Evolutionary conservation across 768 basidiomycete species (phyloP), one percentile per base, ranked within the genome.

Genomic region (Panus rudis): DNA sequence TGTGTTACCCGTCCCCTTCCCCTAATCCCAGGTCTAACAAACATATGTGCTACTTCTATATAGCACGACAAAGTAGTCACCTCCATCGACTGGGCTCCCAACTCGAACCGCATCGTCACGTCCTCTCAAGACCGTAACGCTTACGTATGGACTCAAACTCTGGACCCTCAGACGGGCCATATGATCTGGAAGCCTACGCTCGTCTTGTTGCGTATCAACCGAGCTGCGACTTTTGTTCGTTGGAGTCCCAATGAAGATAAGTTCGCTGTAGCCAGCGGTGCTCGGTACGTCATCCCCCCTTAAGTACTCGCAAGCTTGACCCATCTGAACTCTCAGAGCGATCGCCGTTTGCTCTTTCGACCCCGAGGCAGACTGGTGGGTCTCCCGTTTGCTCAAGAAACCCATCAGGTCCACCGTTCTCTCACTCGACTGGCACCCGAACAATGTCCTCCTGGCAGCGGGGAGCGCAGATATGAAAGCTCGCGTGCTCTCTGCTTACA

Each of bases 231-330:
- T 1, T 79, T 78, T 56, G 96, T 97, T 39, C 75, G 84, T 52
- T 99, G 96, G 96, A 92, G 89, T 62, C 96, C 96, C 2, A 81
- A 84, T 52, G 96, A 98, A 63, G 90, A 97, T 65, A 99, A 99
- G 64, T 99, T 99, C 58, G 96, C 96, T 5, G 96, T 99, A 13
- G 93, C 92, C 3, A 92, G 88, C 52, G 96, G 96, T 48, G 96
- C 94, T 13, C 33, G 33, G 33, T 35, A 20, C 7, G 33, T 35
- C 6, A 17, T 7, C n/a, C 6, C 33, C 4, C 21, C 8, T 1
- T 20, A 14, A 7, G 31, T 24, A n/a, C 16, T 43, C 3, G 27
- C 31, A 7, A 26, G 30, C 16, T 43, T 38, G 8, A 35, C n/a
- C 35, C 37, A 31, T 27, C 46, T 45, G 39, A 42, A 35, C 20